Conservation (phyloP, 495 filamentous ascomycete genomes). For the Lophiotrema nucula region DNA sequence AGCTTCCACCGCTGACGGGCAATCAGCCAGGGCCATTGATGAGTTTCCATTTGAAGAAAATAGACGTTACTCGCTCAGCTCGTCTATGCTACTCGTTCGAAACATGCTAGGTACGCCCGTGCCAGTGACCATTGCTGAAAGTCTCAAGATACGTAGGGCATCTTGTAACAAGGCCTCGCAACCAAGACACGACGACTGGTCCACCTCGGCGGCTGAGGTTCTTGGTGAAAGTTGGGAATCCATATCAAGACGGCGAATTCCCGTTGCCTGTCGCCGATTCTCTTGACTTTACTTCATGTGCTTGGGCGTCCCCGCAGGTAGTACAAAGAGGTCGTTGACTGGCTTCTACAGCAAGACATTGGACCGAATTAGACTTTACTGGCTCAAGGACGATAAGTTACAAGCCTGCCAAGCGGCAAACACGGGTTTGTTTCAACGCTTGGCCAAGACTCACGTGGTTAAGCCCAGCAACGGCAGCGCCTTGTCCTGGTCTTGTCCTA, state of each 20-base stretch:
- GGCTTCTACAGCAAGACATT: constrained; percentile 27
- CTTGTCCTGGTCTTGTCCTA: constrained; percentile 1
- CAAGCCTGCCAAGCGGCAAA: constrained; percentile 22
- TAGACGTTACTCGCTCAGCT: background rate
- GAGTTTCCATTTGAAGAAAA: constrained; percentile 1
- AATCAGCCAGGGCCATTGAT: background rate
- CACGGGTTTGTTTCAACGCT: constrained; percentile 16
- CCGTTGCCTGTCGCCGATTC: no score
- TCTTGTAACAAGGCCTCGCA: no score
- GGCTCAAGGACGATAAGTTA: constrained; percentile 2
- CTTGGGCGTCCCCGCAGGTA: no score
- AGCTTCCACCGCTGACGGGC: constrained; percentile 17
- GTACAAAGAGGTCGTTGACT: no score
- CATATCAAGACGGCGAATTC: no score
- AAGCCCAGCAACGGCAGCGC: constrained; percentile 9
- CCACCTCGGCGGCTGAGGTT: no score
- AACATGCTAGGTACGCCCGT: background rate
- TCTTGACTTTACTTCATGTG: no score
- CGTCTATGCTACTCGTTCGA: background rate
- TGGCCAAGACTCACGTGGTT: constrained; percentile 19
- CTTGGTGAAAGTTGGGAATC: no score
- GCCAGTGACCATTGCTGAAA: no score
- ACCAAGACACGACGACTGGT: no score
- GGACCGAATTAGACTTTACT: constrained; percentile 25
- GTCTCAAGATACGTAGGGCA: no score